These are phyloP conservation scores for Penicillium lividum DNA, from an alignment of 495 filamentous ascomycete species.

Conservation along the genomic window DNA sequence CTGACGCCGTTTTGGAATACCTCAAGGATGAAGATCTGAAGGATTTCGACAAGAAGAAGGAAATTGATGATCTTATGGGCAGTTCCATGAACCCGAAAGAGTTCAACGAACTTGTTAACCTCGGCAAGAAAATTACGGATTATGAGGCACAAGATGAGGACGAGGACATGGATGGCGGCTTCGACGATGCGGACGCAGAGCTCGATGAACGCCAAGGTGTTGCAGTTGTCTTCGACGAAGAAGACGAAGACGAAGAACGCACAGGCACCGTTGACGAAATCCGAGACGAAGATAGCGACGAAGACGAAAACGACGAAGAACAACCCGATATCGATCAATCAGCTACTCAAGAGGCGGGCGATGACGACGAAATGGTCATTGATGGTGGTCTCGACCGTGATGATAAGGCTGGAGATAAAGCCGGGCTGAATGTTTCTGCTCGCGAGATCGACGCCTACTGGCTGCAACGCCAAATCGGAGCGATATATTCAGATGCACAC, in stretches of 20 bases:
- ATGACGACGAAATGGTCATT: conserved; percentile 75
- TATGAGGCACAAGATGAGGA: conserved; percentile 98
- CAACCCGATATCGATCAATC: conserved; percentile 49
- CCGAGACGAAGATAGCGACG: conserved; percentile 75
- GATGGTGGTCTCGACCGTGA: conserved; percentile 56
- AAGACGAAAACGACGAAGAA: conserved; percentile 52
- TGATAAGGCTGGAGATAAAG: conserved; percentile 51
- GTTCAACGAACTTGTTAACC: conserved; percentile 94
- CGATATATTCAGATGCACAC: conserved; percentile 85
- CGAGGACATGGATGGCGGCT: conserved; percentile 73
- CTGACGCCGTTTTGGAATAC: conserved; percentile 86
- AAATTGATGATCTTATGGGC: conserved; percentile 90
- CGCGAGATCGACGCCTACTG: conserved; percentile 96
- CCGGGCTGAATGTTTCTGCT: conserved; percentile 62
- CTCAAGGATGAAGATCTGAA: conserved; percentile 96
- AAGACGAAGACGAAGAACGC: conserved; percentile 87
- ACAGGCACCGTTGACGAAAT: conserved; percentile 74
- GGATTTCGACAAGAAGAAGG: conserved; percentile 98
- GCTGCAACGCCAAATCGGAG: conserved; percentile 90
- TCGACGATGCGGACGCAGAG: conserved; percentile 66
- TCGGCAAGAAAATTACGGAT: conserved; percentile 99
- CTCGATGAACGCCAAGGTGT: conserved; percentile 94
- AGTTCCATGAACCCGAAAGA: conserved; percentile 80
- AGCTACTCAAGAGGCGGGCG: conserved; percentile 49
- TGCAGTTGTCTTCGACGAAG: conserved; percentile 93